A percentile compares a stretch with the other conserved stretches of the same genome.
phyloP scores from a whole-genome alignment of 257 asterid genomes.

The Pogostemon cablin region DNA sequence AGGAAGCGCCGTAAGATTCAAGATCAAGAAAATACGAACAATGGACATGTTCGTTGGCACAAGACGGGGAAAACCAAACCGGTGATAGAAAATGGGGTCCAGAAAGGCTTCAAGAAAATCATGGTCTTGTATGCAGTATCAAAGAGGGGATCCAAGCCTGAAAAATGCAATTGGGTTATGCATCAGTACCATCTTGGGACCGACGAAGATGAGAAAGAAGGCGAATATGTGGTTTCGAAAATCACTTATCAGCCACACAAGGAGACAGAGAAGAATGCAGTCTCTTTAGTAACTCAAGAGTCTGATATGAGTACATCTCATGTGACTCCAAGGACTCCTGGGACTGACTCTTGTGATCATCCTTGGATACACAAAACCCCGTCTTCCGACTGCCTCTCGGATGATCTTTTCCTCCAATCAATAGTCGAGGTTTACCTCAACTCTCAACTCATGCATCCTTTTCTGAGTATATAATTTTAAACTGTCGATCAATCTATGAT shows the following conservation, averaged over 20 bases:
- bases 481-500: too few species aligned
- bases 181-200: conserved; percentile 90
- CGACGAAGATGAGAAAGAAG: conserved; percentile 66
- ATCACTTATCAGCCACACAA: conserved; percentile 69
- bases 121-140: conserved; percentile 72
- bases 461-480: background rate
- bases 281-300: conserved; percentile 45
- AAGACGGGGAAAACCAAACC: conserved; percentile 83
- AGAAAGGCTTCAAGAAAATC: conserved; percentile 81
- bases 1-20: conserved; percentile 82
- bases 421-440: conserved; percentile 50
- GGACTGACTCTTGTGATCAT: conserved; percentile 57
- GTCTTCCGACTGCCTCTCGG: conserved; percentile 44
- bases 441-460: background rate
- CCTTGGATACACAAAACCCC: conserved; percentile 60
- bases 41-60: conserved; percentile 77
- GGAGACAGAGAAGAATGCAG: conserved; percentile 41
- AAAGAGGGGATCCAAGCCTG: conserved; percentile 61
- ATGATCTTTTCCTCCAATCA: conserved; percentile 31
- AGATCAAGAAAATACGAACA: conserved; percentile 33
- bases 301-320: conserved; percentile 39
- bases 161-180: conserved; percentile 85
- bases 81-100: conserved; percentile 59
- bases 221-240: conserved; percentile 77
- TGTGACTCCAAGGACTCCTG: conserved; percentile 75